Evolutionary conservation across 2,329 filamentous ascomycete species (phyloP).

Genomic region (Rhinocladiella mackenziei): DNA sequence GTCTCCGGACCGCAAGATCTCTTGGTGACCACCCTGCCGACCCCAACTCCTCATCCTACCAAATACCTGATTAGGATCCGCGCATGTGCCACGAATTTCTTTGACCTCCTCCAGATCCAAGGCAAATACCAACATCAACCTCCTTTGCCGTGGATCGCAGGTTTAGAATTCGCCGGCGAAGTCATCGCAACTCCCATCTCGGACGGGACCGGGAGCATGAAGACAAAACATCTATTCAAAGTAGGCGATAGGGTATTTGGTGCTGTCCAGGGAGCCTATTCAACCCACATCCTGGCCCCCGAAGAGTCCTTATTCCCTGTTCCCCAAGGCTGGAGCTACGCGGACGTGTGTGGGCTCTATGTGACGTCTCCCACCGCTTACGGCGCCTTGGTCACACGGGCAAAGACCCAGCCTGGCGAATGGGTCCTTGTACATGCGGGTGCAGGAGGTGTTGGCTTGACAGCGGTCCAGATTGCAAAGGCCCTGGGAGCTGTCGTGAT

Average conservation of each 20-base stretch:
- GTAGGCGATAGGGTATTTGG: conserved; percentile 83
- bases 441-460: conserved; percentile 84
- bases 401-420: conserved; percentile 72
- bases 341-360: conserved; percentile 82
- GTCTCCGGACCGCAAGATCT: conserved; percentile 73
- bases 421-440: conserved; percentile 88
- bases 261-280: conserved; percentile 79
- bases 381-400: conserved; percentile 73
- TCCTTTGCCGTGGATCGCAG: conserved; percentile 80
- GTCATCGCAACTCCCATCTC: conserved; percentile 62
- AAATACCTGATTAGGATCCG: conserved; percentile 86
- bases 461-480: conserved; percentile 91
- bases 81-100: conserved; percentile 90
- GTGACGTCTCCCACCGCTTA: conserved; percentile 91
- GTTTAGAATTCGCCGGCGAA: conserved; percentile 79
- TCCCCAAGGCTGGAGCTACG: conserved; percentile 75
- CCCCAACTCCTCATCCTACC: conserved; percentile 64
- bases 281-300: conserved; percentile 64
- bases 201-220: conserved; percentile 23
- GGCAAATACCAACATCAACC: conserved; percentile 95
- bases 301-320: conserved; percentile 69
- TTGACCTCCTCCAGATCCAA: conserved; percentile 90
- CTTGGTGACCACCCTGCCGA: conserved; percentile 67
- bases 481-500: conserved; percentile 89
- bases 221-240: conserved; percentile 59